A percentile compares a stretch with the other conserved stretches of the same genome.
These are phyloP conservation scores for Scutellospora calospora DNA, from an alignment of 371 early-diverging fungal species.

Conservation along the genomic window DNA sequence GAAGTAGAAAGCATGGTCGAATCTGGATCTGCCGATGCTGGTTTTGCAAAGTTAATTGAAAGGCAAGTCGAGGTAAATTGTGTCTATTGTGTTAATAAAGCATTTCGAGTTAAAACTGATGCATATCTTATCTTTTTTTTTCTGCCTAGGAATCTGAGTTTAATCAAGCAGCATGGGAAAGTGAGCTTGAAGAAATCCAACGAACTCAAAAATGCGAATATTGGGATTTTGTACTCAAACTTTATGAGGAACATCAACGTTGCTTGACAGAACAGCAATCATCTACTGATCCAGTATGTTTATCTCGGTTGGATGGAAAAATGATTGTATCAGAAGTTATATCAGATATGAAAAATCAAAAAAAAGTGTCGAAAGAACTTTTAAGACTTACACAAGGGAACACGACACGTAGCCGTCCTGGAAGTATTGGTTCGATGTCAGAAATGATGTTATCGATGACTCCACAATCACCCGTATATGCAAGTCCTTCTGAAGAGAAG, in stretches of 20 bases:
- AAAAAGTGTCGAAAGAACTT: conserved; percentile 27
- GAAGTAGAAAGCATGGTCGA: neutral
- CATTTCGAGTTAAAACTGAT: neutral
- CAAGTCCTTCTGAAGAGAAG: neutral
- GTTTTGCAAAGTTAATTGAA: neutral
- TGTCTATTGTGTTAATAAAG: neutral
- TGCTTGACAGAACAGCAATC: neutral
- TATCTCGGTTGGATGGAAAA: conserved; percentile 29
- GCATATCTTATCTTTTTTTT: neutral
- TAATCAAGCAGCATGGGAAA: conserved; percentile 70
- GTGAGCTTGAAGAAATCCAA: conserved; percentile 67
- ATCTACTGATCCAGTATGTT: neutral
- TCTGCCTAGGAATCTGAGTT: conserved; percentile 62
- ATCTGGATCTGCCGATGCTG: neutral
- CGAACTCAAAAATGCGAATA: conserved; percentile 71
- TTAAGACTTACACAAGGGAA: conserved; percentile 27
- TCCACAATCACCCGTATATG: neutral
- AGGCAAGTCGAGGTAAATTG: conserved; percentile 12
- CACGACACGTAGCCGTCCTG: conserved; percentile 35
- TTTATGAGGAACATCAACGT: conserved; percentile 54
- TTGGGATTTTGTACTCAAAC: conserved; percentile 71
- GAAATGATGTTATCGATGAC: conserved; percentile 35
- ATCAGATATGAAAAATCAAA: conserved; percentile 14
- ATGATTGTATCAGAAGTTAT: conserved; percentile 26
- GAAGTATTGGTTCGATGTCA: conserved; percentile 35